A percentile compares a stretch with the other conserved stretches of the same genome.
Evolutionary conservation across 768 basidiomycete species (phyloP).

Genomic region (Boletus sensibilis): DNA sequence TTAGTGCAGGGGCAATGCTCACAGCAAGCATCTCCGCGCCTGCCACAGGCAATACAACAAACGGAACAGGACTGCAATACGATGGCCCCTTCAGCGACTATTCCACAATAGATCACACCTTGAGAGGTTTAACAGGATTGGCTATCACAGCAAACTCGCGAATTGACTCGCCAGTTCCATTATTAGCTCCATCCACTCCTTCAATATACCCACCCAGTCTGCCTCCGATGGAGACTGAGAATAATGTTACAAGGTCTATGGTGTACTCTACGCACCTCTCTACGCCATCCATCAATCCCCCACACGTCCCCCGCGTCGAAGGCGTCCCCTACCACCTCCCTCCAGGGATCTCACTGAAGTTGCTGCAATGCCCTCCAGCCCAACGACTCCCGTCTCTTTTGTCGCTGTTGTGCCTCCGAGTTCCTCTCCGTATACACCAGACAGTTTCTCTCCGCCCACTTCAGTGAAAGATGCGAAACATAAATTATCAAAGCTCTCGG

Average conservation of each 20-base stretch:
- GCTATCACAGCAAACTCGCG: conserved; percentile 23
- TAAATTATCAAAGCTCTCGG: neutral
- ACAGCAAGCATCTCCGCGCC: neutral
- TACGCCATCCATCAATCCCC: conserved; percentile 4
- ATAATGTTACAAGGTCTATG: conserved; percentile 17
- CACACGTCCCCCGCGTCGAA: conserved; percentile 13
- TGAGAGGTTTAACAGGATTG: conserved; percentile 13
- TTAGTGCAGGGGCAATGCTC: neutral
- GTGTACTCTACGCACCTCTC: neutral
- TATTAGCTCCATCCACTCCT: conserved; percentile 45
- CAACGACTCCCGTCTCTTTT: neutral
- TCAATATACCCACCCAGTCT: conserved; percentile 51
- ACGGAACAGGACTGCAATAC: neutral
- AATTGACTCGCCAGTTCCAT: conserved; percentile 15
- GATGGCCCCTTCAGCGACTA: neutral
- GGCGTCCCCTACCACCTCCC: conserved; percentile 19
- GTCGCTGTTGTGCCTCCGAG: conserved; percentile 5
- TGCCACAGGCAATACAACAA: neutral
- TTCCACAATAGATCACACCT: conserved; percentile 11
- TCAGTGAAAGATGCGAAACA: neutral
- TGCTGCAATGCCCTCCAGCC: neutral
- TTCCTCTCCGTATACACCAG: conserved; percentile 30
- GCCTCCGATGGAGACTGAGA: conserved; percentile 30
- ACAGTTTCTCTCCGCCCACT: conserved; percentile 16
- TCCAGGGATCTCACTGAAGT: neutral